A percentile compares a stretch with the other conserved stretches of the same genome.
phyloP scores from a whole-genome alignment of 495 filamentous ascomycete species.

The Sporormia fimetaria region DNA sequence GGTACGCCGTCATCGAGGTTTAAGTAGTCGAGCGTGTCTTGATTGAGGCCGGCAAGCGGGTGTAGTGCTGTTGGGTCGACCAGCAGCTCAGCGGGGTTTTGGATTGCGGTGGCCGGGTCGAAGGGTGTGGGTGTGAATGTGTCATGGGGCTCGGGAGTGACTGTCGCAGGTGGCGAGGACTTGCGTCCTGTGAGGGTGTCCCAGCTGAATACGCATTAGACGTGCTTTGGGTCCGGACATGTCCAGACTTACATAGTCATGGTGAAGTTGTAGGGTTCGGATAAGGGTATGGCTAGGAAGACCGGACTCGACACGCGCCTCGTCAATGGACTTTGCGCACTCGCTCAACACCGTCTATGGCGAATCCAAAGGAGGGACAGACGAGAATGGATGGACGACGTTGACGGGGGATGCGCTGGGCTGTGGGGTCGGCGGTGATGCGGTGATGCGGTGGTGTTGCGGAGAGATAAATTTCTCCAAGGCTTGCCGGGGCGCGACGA shows the following conservation, averaged over 20 bases:
- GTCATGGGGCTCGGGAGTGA: conserved; percentile 31
- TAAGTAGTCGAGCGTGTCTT: conserved; percentile 85
- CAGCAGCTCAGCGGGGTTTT: conserved; percentile 76
- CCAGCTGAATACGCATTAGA: conserved; percentile 39
- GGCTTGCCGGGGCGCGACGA: background rate
- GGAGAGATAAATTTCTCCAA: too few species aligned
- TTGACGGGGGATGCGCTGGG: too few species aligned
- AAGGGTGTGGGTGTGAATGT: conserved; percentile 47
- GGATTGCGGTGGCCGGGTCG: conserved; percentile 51
- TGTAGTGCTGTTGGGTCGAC: conserved; percentile 80
- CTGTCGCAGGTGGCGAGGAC: conserved; percentile 38
- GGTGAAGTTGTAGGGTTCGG: conserved; percentile 2
- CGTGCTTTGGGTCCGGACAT: background rate
- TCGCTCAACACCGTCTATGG: conserved; percentile 12
- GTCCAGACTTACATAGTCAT: conserved; percentile 18
- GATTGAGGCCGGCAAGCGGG: conserved; percentile 87
- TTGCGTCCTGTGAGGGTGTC: conserved; percentile 78
- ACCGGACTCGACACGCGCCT: background rate
- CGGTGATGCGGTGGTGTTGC: too few species aligned
- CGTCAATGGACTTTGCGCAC: conserved; percentile 1
- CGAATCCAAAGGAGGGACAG: too few species aligned
- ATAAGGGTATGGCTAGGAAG: background rate
- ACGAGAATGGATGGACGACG: too few species aligned
- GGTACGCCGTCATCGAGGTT: conserved; percentile 85
- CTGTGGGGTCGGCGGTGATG: too few species aligned